A percentile compares a stretch with the other conserved stretches of the same genome.
These are phyloP conservation scores for Magnusiomyces tetraspermus DNA, from an alignment of 1,139 yeast species.

Conservation along the genomic window DNA sequence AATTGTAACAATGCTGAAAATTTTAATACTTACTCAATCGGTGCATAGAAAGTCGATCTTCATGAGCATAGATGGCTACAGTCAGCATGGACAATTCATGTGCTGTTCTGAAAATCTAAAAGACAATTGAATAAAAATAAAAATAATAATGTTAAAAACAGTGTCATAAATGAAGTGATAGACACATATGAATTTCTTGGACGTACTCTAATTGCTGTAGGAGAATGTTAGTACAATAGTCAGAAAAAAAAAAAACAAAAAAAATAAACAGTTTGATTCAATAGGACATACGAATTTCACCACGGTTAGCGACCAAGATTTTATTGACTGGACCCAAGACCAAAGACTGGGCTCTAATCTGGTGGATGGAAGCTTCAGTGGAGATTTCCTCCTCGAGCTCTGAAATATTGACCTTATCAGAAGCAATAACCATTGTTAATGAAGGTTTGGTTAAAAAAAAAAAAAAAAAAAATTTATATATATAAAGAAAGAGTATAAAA, in stretches of 20 bases:
- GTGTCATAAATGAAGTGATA: conserved; percentile 23
- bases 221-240: neutral
- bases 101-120: conserved; percentile 79
- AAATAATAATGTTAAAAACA: neutral
- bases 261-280: neutral
- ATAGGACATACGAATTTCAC: conserved; percentile 70
- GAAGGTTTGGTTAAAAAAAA: neutral
- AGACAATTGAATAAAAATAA: neutral
- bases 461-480: neutral
- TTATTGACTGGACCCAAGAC: conserved; percentile 36
- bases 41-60: conserved; percentile 92
- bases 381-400: conserved; percentile 13
- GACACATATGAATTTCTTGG: neutral
- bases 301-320: conserved; percentile 78
- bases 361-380: conserved; percentile 15
- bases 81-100: conserved; percentile 97
- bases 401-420: conserved; percentile 1
- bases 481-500: neutral
- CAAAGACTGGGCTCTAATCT: conserved; percentile 33
- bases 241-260: neutral
- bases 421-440: neutral
- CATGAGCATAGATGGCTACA: conserved; percentile 94
- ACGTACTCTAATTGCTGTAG: conserved; percentile 12
- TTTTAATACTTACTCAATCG: conserved; percentile 39
- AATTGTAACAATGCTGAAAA: neutral